These are phyloP conservation scores for Globisporangium parvum DNA, from an alignment of 352 stramenopile genomes.

Conservation along the genomic window DNA sequence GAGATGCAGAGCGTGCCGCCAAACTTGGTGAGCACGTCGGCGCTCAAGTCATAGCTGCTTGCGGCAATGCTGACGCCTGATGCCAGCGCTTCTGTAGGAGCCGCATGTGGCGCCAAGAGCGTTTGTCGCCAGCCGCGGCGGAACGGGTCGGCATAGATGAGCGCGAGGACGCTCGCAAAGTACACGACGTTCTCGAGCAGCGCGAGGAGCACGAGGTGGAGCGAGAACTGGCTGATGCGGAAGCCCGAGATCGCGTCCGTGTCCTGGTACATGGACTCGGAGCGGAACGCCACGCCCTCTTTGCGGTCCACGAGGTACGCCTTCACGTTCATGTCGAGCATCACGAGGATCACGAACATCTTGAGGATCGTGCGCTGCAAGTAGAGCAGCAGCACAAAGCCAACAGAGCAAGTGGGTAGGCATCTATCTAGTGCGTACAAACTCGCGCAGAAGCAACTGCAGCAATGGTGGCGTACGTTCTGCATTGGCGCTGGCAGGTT, in stretches of 20 bases:
- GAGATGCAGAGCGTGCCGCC: constrained; percentile 67
- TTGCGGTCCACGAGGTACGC: constrained; percentile 70
- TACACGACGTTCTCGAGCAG: constrained; percentile 71
- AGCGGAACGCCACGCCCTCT: constrained; percentile 48
- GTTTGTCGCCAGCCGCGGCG: constrained; percentile 37
- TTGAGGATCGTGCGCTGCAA: constrained; percentile 51
- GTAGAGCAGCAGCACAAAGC: not conserved
- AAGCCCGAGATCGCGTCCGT: constrained; percentile 37
- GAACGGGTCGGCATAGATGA: constrained; percentile 52
- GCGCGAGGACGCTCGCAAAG: constrained; percentile 36
- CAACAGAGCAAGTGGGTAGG: not conserved
- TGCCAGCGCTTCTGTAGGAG: not conserved
- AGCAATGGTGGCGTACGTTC: constrained; percentile 5
- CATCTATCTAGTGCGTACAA: not conserved
- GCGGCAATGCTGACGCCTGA: not conserved
- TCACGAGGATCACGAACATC: constrained; percentile 70
- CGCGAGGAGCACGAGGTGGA: constrained; percentile 68
- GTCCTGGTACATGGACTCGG: constrained; percentile 55
- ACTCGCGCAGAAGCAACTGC: not conserved
- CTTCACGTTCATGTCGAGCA: constrained; percentile 86
- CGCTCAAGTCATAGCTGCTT: constrained; percentile 6
- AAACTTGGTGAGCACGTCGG: constrained; percentile 30
- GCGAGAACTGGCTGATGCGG: constrained; percentile 65
- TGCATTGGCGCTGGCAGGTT: constrained; percentile 56
- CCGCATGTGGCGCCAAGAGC: not conserved